phyloP scores from a whole-genome alignment of 176 grass and related monocot species.

The Hordeum vulgare region MorexV3_pseudomolecules_assembly NC_058519.1:300081501-300082000 shows the following conservation, averaged over 20 bases:
- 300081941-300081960: neutral
- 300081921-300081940: neutral
- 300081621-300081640: too few relatives aligned
- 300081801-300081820: neutral
- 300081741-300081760: neutral
- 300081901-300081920: neutral
- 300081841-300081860: neutral
- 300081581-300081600: too few relatives aligned
- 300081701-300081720: neutral
- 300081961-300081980: neutral
- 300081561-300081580: too few relatives aligned
- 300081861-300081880: neutral
- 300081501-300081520: slow-evolving; percentile 71
- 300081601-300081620: too few relatives aligned
- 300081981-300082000: neutral
- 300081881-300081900: neutral
- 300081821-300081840: neutral
- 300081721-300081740: neutral
- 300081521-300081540: slow-evolving; percentile 81
- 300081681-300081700: too few relatives aligned
- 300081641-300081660: too few relatives aligned
- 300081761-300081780: neutral
- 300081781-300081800: neutral
- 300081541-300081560: slow-evolving; percentile 23
- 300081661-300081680: too few relatives aligned